Conservation (phyloP, 495 filamentous ascomycete genomes). For the Hypomontagnella monticulosa region DNA sequence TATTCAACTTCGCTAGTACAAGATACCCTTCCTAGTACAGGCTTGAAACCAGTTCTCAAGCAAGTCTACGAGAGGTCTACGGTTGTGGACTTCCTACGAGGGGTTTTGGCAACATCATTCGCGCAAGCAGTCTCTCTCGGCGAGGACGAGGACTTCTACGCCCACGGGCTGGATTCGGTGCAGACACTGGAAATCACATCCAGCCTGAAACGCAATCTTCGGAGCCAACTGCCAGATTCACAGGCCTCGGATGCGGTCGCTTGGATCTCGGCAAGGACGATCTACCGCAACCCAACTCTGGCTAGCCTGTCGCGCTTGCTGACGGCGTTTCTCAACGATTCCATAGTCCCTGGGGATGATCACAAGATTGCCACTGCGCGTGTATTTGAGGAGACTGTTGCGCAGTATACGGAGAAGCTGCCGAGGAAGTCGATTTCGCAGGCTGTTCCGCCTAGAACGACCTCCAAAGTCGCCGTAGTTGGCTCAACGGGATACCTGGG, state of each 20-base stretch:
- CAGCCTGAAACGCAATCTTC: constrained; percentile 9
- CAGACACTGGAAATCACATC: constrained; percentile 19
- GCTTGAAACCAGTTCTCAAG: not conserved
- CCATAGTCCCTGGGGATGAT: not conserved
- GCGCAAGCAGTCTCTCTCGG: not conserved
- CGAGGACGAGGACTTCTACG: constrained; percentile 18
- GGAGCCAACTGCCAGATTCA: constrained; percentile 34
- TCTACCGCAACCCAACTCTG: constrained; percentile 6
- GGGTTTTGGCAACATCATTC: constrained; percentile 8
- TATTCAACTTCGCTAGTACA: not conserved
- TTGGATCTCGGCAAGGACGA: constrained; percentile 10
- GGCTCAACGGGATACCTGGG: constrained; percentile 60
- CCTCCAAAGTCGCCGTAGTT: constrained; percentile 49
- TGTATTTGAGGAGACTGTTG: not conserved
- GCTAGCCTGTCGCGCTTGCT: not conserved
- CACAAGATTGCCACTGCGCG: not conserved
- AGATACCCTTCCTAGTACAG: not conserved
- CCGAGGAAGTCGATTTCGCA: not conserved
- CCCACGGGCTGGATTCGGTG: constrained; percentile 20
- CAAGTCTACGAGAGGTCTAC: not conserved
- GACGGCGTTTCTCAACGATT: not conserved
- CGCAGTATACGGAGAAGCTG: not conserved
- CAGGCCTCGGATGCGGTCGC: not conserved
- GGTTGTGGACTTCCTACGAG: constrained; percentile 32
- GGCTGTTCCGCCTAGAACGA: not conserved